Evolutionary conservation across 2,329 filamentous ascomycete genomes (phyloP), one percentile per base, ranked within the genome.

Genomic region (Cladosporium sp.): DNA sequence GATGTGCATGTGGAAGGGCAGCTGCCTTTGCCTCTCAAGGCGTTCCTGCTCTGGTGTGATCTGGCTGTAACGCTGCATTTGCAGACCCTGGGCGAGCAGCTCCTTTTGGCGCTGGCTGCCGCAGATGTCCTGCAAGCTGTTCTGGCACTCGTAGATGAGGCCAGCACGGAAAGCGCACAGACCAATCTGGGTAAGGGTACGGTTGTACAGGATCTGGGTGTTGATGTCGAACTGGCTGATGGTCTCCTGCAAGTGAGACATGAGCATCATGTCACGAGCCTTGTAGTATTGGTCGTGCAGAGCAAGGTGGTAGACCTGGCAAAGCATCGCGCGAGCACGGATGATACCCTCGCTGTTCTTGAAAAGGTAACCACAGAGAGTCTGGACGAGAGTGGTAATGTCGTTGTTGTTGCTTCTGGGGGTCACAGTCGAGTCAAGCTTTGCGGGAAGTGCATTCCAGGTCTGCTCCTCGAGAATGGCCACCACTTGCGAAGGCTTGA

Each of bases 1-100:
- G 82, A 99, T 99, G 84, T 99, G 94, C 92, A 99, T 97, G 82
- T 99, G 94, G 87, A 99, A 99, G 38, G 94, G 94, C 66, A 99
- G 84, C 79, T 99, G 94, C 69, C 94, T 88, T 79, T 97, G 93
- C 74, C 94, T 90, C 81, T 99, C 94, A 39, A 97, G 84, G 66
- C 93, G 90, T 80, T 99, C 94, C 78, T 99, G 94, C 78, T 99
- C 94, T 17, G 94, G 94, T 37, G 92, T 94, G 62, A 99, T 94
- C 71, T 96, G 92, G 70, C 86, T 93, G 80, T 92, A 99, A 67
- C 94, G 86, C 80, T 99, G 94, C 75, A 99, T 94, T 82, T 97
- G 96, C 63, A 99, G 91, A 75, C 94, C 95, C 78, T 99, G 94
- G 39, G 94, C 95, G 45, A 99, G 85, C 55, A 99, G 84, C 79